Evolutionary conservation across 2,329 filamentous ascomycete genomes (phyloP).

Genomic region (Mollisia scopiformis): DNA sequence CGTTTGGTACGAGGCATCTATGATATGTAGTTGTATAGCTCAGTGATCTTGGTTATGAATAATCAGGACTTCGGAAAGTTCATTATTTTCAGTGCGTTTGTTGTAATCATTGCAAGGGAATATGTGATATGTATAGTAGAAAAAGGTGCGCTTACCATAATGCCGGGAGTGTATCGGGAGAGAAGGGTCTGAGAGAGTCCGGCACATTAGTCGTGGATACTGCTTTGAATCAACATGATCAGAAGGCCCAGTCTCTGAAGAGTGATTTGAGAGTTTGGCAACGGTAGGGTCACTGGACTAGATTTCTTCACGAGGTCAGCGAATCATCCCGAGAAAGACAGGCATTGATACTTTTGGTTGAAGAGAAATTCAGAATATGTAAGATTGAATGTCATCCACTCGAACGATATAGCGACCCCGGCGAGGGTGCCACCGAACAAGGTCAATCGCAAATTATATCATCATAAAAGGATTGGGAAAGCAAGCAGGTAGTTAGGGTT

Average conservation of each 20-base stretch:
- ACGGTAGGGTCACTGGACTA: constrained; percentile 6
- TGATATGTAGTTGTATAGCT: constrained; percentile 21
- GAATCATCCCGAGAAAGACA: not conserved
- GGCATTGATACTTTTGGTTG: not conserved
- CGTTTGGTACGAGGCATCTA: not conserved
- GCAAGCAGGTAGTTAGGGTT: not conserved
- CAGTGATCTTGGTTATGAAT: constrained; percentile 43
- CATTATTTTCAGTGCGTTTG: constrained; percentile 43
- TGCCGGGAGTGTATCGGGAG: not conserved
- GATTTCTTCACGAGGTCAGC: constrained; percentile 24
- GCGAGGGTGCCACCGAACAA: constrained; percentile 83
- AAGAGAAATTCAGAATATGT: constrained; percentile 86
- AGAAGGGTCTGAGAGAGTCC: no score
- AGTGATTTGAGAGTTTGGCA: not conserved
- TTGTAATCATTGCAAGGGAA: constrained; percentile 38
- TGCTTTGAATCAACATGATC: no score
- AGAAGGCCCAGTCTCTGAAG: not conserved
- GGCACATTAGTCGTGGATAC: no score
- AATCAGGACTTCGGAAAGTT: constrained; percentile 37
- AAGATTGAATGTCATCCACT: constrained; percentile 93
- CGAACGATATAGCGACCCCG: constrained; percentile 81
- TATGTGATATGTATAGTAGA: not conserved
- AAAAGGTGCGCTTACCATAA: constrained; percentile 22
- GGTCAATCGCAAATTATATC: constrained; percentile 99
- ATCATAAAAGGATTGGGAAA: constrained; percentile 66